These are phyloP conservation scores for Talaromyces sp. DNA, from an alignment of 2,329 filamentous ascomycete species.

Conservation along the genomic window DNA sequence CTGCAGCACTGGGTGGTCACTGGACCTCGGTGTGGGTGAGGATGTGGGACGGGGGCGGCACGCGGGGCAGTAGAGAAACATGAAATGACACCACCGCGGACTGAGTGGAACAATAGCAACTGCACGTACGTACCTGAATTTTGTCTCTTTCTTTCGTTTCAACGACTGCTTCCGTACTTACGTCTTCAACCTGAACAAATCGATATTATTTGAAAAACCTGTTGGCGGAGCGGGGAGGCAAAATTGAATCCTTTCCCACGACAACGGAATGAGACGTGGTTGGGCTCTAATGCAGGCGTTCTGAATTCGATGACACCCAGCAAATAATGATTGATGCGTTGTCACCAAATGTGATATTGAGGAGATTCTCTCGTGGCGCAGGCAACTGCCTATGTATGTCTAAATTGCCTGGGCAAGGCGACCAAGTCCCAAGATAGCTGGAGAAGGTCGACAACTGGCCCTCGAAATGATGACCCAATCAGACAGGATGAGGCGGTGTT, in stretches of 20 bases:
- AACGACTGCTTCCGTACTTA: not conserved
- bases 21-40: slow-evolving; percentile 34
- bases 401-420: slow-evolving; percentile 27
- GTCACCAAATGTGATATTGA: slow-evolving; percentile 35
- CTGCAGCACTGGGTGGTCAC: slow-evolving; percentile 45
- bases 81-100: slow-evolving; percentile 26
- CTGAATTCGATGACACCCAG: slow-evolving; percentile 35
- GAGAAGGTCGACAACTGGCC: slow-evolving; percentile 9
- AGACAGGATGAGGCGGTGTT: slow-evolving; percentile 33
- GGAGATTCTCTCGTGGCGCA: slow-evolving; percentile 30
- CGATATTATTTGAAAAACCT: not conserved
- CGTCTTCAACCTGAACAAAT: not conserved
- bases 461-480: slow-evolving; percentile 14
- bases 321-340: slow-evolving; percentile 39
- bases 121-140: slow-evolving; percentile 32
- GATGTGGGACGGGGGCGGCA: slow-evolving; percentile 22
- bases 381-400: slow-evolving; percentile 23
- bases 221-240: not conserved
- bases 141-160: not conserved
- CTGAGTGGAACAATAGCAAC: slow-evolving; percentile 23
- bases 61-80: slow-evolving; percentile 10
- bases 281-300: slow-evolving; percentile 47
- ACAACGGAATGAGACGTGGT: slow-evolving; percentile 41
- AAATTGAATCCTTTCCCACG: slow-evolving; percentile 21
- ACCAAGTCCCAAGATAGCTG: slow-evolving; percentile 13